Conservation (phyloP, 2,329 filamentous ascomycete species). For the Phoma sp. region DNA sequence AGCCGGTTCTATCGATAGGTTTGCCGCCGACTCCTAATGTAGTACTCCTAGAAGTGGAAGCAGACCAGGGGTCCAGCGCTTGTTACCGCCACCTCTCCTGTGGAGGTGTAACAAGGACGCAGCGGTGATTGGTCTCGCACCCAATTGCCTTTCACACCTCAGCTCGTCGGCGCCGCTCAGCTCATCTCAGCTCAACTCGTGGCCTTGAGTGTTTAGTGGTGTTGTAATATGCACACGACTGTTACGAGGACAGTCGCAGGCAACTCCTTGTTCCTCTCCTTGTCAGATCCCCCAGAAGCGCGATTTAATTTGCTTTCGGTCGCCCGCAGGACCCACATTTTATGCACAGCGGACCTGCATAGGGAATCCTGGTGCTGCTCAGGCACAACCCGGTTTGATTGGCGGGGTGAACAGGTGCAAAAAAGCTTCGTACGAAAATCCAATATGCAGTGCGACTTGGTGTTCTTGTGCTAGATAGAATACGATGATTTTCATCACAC, state of each 20-base stretch:
- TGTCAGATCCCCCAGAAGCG: slow-evolving; percentile 8
- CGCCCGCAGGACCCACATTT: slow-evolving; percentile 11
- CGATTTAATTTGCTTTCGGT: slow-evolving; percentile 14
- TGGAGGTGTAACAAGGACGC: slow-evolving; percentile 3
- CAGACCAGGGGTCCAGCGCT: not conserved
- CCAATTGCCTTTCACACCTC: not conserved
- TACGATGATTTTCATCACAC: not conserved
- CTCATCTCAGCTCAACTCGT: not conserved
- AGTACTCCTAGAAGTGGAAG: not conserved
- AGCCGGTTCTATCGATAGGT: slow-evolving; percentile 12
- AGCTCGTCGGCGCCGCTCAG: not conserved
- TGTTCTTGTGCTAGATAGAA: not conserved
- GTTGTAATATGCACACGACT: not conserved
- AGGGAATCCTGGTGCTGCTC: slow-evolving; percentile 13
- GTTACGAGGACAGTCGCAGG: not conserved
- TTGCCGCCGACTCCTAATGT: slow-evolving; percentile 1
- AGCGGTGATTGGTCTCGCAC: slow-evolving; percentile 2
- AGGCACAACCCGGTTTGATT: slow-evolving; percentile 14
- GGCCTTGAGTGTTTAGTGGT: not conserved
- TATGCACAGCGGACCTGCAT: slow-evolving; percentile 16
- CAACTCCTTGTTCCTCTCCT: slow-evolving; percentile 2
- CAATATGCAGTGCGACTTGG: slow-evolving; percentile 7
- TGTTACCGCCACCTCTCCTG: slow-evolving; percentile 7
- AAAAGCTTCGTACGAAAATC: slow-evolving; percentile 13
- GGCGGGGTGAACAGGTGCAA: not conserved